phyloP scores from a whole-genome alignment of 495 filamentous ascomycete species.

The Echria macrotheca region DNA sequence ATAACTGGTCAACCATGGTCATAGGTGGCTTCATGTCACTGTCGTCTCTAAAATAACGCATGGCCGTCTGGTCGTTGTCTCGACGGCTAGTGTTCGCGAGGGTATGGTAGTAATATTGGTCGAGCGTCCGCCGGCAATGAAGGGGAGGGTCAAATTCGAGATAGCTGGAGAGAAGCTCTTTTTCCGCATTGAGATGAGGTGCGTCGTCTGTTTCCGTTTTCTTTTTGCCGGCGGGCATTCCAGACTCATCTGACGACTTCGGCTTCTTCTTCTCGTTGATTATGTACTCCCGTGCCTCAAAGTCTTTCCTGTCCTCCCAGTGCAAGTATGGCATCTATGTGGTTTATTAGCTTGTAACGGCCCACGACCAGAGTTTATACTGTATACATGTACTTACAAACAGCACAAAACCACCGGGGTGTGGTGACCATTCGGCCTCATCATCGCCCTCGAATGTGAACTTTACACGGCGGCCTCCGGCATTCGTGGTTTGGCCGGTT shows the following conservation, averaged over 20 bases:
- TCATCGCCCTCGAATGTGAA: no score
- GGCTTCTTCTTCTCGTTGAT: neutral
- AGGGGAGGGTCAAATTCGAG: neutral
- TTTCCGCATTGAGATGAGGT: neutral
- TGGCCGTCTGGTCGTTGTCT: neutral
- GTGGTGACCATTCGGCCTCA: no score
- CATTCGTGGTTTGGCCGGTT: no score
- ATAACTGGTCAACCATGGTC: slow-evolving; percentile 1
- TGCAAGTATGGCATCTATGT: neutral
- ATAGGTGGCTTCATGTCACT: neutral
- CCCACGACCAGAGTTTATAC: neutral
- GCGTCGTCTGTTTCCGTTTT: neutral
- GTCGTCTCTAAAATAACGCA: neutral
- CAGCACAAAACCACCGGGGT: neutral
- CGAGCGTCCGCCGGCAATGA: neutral
- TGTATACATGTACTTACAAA: neutral
- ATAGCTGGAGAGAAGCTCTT: neutral
- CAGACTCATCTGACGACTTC: neutral
- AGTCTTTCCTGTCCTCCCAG: neutral
- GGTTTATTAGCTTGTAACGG: neutral
- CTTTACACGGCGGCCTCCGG: no score
- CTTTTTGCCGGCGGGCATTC: neutral
- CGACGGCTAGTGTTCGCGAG: neutral
- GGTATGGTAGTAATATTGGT: neutral
- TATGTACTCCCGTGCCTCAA: neutral